Conservation (phyloP, 192 early-diverging fungal genomes). For the Coemansia aciculifera region DNA sequence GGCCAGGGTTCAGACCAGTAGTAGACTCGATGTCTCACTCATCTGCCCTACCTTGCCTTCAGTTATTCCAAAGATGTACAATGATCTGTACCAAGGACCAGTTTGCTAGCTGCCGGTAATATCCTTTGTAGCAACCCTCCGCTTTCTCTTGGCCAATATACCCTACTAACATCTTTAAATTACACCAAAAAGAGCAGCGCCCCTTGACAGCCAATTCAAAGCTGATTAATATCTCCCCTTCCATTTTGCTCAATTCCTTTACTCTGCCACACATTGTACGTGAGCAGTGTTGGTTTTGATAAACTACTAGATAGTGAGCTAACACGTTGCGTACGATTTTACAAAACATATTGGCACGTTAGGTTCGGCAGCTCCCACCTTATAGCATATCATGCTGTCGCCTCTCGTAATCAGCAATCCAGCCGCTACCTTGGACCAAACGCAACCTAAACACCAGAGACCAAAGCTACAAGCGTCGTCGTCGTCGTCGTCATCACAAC, state of each 20-base stretch:
- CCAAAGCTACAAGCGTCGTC: background rate
- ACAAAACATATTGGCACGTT: background rate
- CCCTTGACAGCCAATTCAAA: background rate
- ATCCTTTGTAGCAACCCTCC: background rate
- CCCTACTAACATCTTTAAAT: background rate
- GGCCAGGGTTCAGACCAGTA: slow-evolving; percentile 4
- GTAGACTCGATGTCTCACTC: background rate
- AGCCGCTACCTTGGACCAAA: background rate
- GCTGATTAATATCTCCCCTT: background rate
- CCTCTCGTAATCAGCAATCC: slow-evolving; percentile 4
- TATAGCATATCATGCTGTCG: background rate
- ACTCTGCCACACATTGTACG: background rate
- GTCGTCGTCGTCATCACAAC: background rate
- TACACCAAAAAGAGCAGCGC: background rate
- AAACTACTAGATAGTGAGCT: background rate
- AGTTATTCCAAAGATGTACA: background rate
- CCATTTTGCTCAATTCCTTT: background rate
- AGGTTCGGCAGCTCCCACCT: background rate
- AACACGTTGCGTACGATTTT: background rate
- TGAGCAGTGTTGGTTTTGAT: background rate
- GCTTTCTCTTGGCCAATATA: background rate
- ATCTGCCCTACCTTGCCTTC: background rate
- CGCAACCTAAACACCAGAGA: background rate
- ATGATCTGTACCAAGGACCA: background rate
- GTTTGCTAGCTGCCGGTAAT: background rate